phyloP scores from a whole-genome alignment of 2,329 filamentous ascomycete species.

The Penicillium sp. region DNA sequence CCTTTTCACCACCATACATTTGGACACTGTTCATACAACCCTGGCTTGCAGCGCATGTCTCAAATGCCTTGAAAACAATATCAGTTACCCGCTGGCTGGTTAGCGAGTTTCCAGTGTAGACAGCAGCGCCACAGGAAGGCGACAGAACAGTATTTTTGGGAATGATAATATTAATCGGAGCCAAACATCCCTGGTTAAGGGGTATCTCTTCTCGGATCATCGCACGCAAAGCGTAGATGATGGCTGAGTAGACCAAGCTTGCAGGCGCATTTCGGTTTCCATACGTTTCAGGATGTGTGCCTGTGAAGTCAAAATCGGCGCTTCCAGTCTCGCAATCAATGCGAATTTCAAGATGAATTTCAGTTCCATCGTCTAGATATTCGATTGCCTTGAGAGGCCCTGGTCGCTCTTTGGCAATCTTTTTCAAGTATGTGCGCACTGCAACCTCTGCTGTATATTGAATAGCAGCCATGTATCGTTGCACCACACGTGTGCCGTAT shows the following conservation, averaged over 20 bases:
- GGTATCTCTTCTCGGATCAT: conserved; percentile 29
- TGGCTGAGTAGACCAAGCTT: conserved; percentile 35
- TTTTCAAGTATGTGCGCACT: conserved; percentile 29
- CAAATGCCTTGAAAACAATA: conserved; percentile 21
- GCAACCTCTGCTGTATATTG: conserved; percentile 30
- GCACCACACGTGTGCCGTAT: conserved; percentile 25
- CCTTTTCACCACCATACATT: conserved; percentile 9
- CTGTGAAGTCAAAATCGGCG: conserved; percentile 39
- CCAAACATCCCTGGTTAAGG: conserved; percentile 29
- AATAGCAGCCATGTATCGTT: conserved; percentile 37
- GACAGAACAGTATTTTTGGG: conserved; percentile 26
- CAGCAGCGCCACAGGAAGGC: conserved; percentile 19
- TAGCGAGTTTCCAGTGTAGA: conserved; percentile 3
- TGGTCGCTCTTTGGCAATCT: conserved; percentile 17
- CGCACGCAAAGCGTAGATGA: conserved; percentile 28
- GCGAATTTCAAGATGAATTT: conserved; percentile 30
- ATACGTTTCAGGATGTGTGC: conserved; percentile 34
- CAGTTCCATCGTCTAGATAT: conserved; percentile 41
- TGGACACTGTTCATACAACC: conserved; percentile 20
- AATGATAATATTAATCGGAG: conserved; percentile 23
- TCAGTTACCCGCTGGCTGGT: conserved; percentile 20
- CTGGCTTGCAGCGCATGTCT: conserved; percentile 15
- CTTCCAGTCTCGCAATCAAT: conserved; percentile 29
- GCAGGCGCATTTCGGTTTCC: conserved; percentile 36
- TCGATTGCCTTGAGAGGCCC: conserved; percentile 28